Percentiles rank a stretch among this genome's conserved stretches.
Conservation (phyloP, 108 stramenopile species). For the Fragilariopsis cylindrus region DNA sequence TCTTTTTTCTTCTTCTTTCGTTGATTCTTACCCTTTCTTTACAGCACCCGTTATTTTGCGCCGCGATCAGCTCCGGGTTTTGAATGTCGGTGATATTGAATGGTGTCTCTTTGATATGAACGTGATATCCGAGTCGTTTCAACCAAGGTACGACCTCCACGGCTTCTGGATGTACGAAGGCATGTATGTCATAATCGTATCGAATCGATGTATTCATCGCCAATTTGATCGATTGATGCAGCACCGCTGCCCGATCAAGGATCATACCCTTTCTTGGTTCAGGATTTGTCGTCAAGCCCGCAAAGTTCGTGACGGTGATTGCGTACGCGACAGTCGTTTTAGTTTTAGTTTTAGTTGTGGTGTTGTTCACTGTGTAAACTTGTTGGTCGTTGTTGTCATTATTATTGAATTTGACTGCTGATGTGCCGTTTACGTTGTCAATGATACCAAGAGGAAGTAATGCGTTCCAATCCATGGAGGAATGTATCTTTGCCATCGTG, state of each 20-base stretch:
- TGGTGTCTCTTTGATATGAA: slow-evolving; percentile 50
- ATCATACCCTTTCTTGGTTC: neutral
- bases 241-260: slow-evolving; percentile 58
- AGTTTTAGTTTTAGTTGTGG: slow-evolving; percentile 15
- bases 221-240: slow-evolving; percentile 59
- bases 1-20: no score
- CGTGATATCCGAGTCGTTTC: slow-evolving; percentile 47
- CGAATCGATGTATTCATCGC: slow-evolving; percentile 34
- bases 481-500: no score
- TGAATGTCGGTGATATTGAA: slow-evolving; percentile 53
- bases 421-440: no score
- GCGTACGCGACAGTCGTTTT: slow-evolving; percentile 61
- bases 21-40: neutral
- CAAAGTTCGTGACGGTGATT: slow-evolving; percentile 62
- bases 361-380: no score
- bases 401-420: no score
- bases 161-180: slow-evolving; percentile 68
- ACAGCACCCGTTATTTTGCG: slow-evolving; percentile 72
- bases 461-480: no score
- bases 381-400: no score
- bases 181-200: slow-evolving; percentile 64
- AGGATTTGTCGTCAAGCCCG: slow-evolving; percentile 8
- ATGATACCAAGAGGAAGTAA: no score
- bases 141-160: slow-evolving; percentile 30
- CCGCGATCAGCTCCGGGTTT: slow-evolving; percentile 24